Conservation (phyloP, 768 basidiomycete species). For the Austroboletus festivus region DNA sequence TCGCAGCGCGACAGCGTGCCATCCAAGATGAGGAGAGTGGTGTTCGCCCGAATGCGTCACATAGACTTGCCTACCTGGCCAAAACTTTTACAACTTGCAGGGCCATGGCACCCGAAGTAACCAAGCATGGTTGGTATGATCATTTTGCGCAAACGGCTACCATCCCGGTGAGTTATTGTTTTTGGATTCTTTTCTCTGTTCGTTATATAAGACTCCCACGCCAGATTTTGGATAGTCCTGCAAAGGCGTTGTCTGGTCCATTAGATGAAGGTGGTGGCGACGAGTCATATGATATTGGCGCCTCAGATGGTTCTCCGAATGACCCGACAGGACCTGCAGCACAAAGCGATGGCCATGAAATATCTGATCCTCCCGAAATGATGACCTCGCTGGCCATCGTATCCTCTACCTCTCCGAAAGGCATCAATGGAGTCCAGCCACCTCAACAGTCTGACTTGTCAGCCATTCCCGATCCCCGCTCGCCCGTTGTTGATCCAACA, state of each 20-base stretch:
- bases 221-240: constrained; percentile 19
- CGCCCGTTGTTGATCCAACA: background rate
- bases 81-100: constrained; percentile 45
- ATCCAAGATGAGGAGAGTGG: constrained; percentile 39
- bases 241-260: constrained; percentile 11
- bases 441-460: background rate
- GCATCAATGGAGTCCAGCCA: background rate
- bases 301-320: background rate
- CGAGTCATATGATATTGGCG: constrained; percentile 1
- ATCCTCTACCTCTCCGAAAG: background rate
- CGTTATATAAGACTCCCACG: background rate
- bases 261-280: constrained; percentile 8
- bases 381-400: background rate
- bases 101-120: constrained; percentile 39
- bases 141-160: constrained; percentile 18
- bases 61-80: constrained; percentile 46
- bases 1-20: constrained; percentile 7
- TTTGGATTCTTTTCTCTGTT: background rate
- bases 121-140: constrained; percentile 67
- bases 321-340: background rate
- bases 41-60: constrained; percentile 26
- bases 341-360: background rate
- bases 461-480: background rate
- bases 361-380: background rate
- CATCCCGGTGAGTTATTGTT: constrained; percentile 23